Evolutionary conservation across 177 flowering plant species (phyloP).

Genomic region (Vitis hybrid): DNA sequence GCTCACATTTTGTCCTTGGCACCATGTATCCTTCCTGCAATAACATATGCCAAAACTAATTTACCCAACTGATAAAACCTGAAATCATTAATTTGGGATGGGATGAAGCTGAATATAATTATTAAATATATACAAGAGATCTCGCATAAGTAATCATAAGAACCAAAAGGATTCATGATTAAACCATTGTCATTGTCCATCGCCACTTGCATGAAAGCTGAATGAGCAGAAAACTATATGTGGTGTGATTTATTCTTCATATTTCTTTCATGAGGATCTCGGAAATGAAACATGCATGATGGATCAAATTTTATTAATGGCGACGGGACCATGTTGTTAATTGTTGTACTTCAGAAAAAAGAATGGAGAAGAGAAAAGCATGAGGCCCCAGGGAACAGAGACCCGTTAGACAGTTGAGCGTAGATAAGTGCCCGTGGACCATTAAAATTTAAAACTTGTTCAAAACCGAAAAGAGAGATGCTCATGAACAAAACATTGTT

Average conservation of each 20-base stretch:
- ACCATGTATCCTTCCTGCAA: conserved; percentile 74
- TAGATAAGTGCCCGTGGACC: neutral
- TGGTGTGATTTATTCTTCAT: too few species aligned
- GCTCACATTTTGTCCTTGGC: conserved; percentile 41
- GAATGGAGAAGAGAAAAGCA: neutral
- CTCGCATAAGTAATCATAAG: neutral
- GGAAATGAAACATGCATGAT: too few species aligned
- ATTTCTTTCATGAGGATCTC: too few species aligned
- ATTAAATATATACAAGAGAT: neutral
- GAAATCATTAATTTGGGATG: too few species aligned
- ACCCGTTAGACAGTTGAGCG: neutral
- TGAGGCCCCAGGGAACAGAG: neutral
- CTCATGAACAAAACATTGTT: conserved; percentile 1
- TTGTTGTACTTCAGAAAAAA: neutral
- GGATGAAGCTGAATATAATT: neutral
- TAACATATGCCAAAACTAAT: neutral
- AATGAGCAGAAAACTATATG: too few species aligned
- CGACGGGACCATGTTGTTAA: too few species aligned
- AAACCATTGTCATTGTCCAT: too few species aligned
- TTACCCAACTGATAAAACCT: too few species aligned
- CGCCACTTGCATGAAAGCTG: too few species aligned
- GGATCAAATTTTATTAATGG: too few species aligned
- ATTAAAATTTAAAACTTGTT: neutral
- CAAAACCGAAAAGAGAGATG: neutral
- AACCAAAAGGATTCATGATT: too few species aligned